These are phyloP conservation scores for Lotus japonicus DNA, from an alignment of 306 rosid genomes.

Conservation along the genomic window DNA sequence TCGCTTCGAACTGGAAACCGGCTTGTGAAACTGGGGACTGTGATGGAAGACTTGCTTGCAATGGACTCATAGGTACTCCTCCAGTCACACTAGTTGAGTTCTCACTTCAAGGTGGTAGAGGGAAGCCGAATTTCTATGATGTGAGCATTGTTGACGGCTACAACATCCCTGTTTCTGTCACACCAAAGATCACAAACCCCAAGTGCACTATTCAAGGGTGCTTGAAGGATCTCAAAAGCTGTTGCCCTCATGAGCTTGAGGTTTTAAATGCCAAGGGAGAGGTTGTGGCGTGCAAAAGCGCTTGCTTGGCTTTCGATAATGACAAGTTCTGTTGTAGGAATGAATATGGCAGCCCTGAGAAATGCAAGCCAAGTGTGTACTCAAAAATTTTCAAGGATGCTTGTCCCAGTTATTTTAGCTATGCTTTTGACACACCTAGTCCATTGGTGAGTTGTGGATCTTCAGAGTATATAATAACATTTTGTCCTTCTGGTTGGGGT, in stretches of 20 bases:
- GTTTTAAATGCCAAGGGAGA: conserved; percentile 39
- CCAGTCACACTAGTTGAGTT: conserved; percentile 75
- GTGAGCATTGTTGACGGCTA: conserved; percentile 87
- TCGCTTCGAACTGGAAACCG: conserved; percentile 33
- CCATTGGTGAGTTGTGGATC: conserved; percentile 61
- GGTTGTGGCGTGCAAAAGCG: conserved; percentile 83
- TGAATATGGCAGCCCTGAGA: conserved; percentile 48
- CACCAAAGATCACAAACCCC: conserved; percentile 22
- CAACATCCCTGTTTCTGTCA: conserved; percentile 53
- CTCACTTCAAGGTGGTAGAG: conserved; percentile 47
- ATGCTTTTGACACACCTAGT: conserved; percentile 67
- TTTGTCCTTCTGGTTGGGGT: conserved; percentile 73
- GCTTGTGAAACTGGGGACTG: conserved; percentile 91
- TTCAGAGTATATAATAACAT: conserved; percentile 45
- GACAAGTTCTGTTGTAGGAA: conserved; percentile 77
- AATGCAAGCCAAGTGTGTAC: conserved; percentile 62
- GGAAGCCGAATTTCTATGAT: conserved; percentile 61
- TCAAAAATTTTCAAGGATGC: conserved; percentile 74
- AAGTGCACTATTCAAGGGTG: conserved; percentile 60
- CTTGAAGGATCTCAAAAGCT: conserved; percentile 38
- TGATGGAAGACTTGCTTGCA: conserved; percentile 67
- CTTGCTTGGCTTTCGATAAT: conserved; percentile 65
- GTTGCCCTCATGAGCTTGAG: conserved; percentile 59
- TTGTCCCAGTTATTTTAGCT: conserved; percentile 69
- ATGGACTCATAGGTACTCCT: conserved; percentile 74